A percentile compares a stretch with the other conserved stretches of the same genome.
These are phyloP conservation scores for Coemansia sp. DNA, from an alignment of 192 early-diverging fungal genomes.

Conservation along the genomic window DNA sequence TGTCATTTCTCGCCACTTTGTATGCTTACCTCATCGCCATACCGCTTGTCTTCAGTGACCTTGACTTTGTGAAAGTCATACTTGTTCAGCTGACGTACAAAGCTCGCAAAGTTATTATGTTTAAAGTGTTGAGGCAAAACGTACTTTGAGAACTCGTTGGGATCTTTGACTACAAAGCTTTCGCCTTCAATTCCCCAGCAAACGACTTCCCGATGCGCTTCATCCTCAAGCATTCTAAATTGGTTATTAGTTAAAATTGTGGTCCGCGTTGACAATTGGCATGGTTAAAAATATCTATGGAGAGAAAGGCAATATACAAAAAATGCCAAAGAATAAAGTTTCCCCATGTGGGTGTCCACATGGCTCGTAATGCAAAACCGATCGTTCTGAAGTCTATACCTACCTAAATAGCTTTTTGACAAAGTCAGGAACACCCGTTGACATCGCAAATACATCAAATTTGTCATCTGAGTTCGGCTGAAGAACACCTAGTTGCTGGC, in stretches of 20 bases:
- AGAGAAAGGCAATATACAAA: not conserved
- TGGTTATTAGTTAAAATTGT: not conserved
- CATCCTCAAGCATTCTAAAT: constrained; percentile 53
- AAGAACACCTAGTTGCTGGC: constrained; percentile 32
- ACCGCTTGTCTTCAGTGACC: constrained; percentile 50
- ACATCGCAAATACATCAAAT: constrained; percentile 52
- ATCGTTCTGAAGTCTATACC: not conserved
- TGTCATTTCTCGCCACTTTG: not conserved
- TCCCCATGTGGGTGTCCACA: not conserved
- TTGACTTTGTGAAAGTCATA: constrained; percentile 79
- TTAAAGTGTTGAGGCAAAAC: constrained; percentile 86
- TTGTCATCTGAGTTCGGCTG: constrained; percentile 39
- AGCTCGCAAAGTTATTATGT: constrained; percentile 90
- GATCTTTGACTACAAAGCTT: constrained; percentile 84
- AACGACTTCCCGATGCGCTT: constrained; percentile 50
- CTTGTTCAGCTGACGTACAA: constrained; percentile 87
- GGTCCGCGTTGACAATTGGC: not conserved
- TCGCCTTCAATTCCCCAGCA: constrained; percentile 81
- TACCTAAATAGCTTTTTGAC: constrained; percentile 55
- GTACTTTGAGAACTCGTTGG: constrained; percentile 73
- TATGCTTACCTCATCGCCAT: constrained; percentile 48
- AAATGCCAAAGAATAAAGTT: not conserved
- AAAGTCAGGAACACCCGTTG: constrained; percentile 53
- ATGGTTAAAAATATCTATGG: not conserved
- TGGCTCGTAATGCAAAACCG: constrained; percentile 4